Conservation (phyloP, 192 early-diverging fungal species). For the Piromyces finnis region DNA sequence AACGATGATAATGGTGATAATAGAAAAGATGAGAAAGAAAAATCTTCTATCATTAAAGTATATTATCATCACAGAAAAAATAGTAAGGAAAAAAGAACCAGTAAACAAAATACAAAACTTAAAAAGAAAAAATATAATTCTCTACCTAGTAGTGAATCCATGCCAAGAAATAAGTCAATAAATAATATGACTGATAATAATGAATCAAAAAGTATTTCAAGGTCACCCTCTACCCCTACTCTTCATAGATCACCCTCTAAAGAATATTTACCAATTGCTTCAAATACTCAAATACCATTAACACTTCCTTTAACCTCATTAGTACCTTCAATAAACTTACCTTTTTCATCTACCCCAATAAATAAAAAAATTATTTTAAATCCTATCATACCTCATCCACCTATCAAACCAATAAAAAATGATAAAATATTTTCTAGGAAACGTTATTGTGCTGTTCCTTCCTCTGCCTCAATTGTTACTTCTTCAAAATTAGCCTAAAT, state of each 20-base stretch:
- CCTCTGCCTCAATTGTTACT: neutral
- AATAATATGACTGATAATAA: no score
- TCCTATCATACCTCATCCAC: neutral
- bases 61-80: no score
- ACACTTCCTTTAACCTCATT: neutral
- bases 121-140: no score
- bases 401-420: neutral
- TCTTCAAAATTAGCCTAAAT: neutral
- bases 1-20: no score
- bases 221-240: neutral
- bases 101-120: no score
- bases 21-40: no score
- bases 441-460: neutral
- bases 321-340: neutral
- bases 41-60: no score
- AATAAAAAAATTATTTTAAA: neutral
- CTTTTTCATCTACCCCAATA: neutral
- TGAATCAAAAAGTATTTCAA: neutral
- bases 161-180: no score
- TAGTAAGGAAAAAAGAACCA: no score
- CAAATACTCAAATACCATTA: neutral
- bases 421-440: neutral
- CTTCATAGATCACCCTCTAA: neutral
- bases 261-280: neutral
- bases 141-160: no score